Conservation (phyloP, 768 basidiomycete genomes). For the Hygrophorus russula region DNA sequence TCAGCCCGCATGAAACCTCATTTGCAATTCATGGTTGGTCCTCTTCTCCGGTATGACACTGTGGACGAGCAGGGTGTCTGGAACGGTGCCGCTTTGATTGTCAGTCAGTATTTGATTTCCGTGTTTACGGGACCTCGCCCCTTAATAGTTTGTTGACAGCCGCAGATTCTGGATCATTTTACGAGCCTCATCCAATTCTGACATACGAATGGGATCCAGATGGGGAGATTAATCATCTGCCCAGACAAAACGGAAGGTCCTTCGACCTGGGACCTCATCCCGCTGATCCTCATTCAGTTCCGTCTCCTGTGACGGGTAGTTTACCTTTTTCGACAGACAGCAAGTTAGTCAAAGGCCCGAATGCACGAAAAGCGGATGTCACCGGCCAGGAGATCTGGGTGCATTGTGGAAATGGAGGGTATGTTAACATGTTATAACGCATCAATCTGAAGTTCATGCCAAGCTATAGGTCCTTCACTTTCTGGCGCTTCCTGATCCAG, state of each 20-base stretch:
- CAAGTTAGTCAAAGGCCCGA: constrained; percentile 17
- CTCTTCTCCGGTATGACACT: constrained; percentile 84
- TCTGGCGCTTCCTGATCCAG: constrained; percentile 88
- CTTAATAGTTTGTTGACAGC: constrained; percentile 27
- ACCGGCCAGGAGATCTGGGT: constrained; percentile 67
- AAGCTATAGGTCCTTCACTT: constrained; percentile 63
- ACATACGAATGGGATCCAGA: constrained; percentile 70
- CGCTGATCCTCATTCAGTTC: constrained; percentile 54
- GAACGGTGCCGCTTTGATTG: constrained; percentile 82
- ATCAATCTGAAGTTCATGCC: constrained; percentile 1
- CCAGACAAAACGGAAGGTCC: constrained; percentile 13
- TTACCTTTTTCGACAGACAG: constrained; percentile 10
- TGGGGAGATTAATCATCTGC: constrained; percentile 9
- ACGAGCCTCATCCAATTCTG: constrained; percentile 62
- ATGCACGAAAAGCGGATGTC: constrained; percentile 29
- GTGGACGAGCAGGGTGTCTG: constrained; percentile 68
- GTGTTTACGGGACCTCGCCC: neutral
- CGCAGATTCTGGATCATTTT: constrained; percentile 67
- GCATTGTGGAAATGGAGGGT: constrained; percentile 47
- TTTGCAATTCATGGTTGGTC: constrained; percentile 85
- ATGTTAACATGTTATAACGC: constrained; percentile 12
- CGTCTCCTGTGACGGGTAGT: constrained; percentile 18
- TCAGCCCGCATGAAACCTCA: constrained; percentile 68
- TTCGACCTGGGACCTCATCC: constrained; percentile 64
- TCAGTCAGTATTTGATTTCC: constrained; percentile 47